Evolutionary conservation across 257 asterid species (phyloP), one percentile per base, ranked within the genome.

Genomic region (Agastache rugosa): DNA sequence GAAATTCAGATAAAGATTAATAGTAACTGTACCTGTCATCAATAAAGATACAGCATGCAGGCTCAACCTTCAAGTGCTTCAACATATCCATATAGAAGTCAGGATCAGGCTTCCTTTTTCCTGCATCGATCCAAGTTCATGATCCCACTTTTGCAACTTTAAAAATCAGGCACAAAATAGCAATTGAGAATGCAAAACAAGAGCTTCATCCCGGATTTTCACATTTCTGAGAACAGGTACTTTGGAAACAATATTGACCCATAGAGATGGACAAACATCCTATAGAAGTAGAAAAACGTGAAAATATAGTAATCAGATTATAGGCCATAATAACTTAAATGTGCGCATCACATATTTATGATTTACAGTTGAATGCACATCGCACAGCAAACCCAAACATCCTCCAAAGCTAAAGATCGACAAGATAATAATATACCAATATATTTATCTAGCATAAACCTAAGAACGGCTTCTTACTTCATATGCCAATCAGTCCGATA

Each of bases 101-200:
- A n/a, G 88, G 86, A 77, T 93, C 95, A 63, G 98, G 98, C 83
- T 93, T 91, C 83, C 96, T 88, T 85, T 89, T 91, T 77, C 98
- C 98, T 92, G 88, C 73, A 74, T 65, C 31, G 35, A 58, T 68
- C 72, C 67, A 73, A 53, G 71, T 67, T 74, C 44, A 76, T 53
- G 37, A 71, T 20, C 27, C 72, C 67, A 68, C 19, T 45, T 50
- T 34, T 35, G 50, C 66, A 48, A 19, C 42, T 63, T 47, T 47
- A 29, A 45, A 39, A 73, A 63, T 12, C 11, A 23, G 6, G 20
- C 8, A 79, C 20, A 50, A 8, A 80, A 64, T 11, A 16, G 23
- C 23, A 17, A 71, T 25, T 63, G 67, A 35, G 20, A 63, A 51
- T 41, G 50, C 20, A 48, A 44, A 75, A 29, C 31, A 45, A 29